Evolutionary conservation across 2,329 filamentous ascomycete species (phyloP).

Genomic region (Apiospora sp.): DNA sequence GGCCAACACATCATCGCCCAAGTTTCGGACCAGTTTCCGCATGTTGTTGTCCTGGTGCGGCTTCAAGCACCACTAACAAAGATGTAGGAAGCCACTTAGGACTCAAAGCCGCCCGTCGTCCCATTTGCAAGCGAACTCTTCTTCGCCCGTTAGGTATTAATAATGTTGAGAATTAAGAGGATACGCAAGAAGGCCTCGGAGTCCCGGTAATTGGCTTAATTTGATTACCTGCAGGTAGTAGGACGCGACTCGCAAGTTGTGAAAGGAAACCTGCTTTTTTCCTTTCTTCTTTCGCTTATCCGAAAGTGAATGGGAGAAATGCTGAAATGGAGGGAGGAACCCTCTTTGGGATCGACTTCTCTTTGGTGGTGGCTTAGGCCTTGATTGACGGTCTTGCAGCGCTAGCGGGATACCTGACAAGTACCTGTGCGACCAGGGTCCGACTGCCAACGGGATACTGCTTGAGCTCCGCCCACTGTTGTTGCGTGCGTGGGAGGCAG

Average conservation of each 20-base stretch:
- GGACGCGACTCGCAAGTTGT: slow-evolving; percentile 19
- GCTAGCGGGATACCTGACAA: slow-evolving; percentile 8
- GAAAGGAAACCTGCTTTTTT: slow-evolving; percentile 16
- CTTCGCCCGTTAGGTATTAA: neutral
- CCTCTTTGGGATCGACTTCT: slow-evolving; percentile 20
- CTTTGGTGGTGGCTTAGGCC: slow-evolving; percentile 13
- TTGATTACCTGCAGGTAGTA: slow-evolving; percentile 14
- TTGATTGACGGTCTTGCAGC: slow-evolving; percentile 6
- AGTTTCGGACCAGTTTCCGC: slow-evolving; percentile 18
- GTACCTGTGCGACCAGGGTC: slow-evolving; percentile 19
- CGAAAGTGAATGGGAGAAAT: slow-evolving; percentile 20
- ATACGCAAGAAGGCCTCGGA: neutral
- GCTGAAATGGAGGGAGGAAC: slow-evolving; percentile 15
- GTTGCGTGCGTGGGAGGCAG: neutral
- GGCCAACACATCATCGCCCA: slow-evolving; percentile 7
- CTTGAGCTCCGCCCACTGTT: neutral
- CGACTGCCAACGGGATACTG: slow-evolving; percentile 6
- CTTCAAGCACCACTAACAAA: neutral
- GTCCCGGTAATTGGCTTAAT: slow-evolving; percentile 11
- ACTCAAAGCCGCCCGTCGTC: neutral
- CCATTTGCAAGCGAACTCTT: neutral
- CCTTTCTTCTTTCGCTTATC: neutral
- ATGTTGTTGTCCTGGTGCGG: neutral
- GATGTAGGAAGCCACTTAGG: neutral
- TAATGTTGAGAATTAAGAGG: neutral